These are phyloP conservation scores for Pezicula radicicola DNA, from an alignment of 2,329 filamentous ascomycete species.

Conservation along the genomic window DNA sequence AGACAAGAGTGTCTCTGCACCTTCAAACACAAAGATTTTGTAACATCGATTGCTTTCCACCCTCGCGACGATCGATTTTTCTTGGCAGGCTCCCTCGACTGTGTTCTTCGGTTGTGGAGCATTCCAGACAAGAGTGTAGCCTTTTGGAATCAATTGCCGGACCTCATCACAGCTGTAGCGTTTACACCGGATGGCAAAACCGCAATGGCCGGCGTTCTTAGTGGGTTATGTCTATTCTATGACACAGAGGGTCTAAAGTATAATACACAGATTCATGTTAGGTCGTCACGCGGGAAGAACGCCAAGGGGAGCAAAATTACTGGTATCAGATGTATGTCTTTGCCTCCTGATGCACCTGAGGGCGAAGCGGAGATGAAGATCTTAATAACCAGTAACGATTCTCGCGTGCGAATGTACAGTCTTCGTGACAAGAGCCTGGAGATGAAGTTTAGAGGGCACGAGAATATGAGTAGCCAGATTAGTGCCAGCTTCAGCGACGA, in stretches of 20 bases:
- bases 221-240: slow-evolving; percentile 84
- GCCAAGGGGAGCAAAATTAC: slow-evolving; percentile 97
- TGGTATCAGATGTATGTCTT: slow-evolving; percentile 74
- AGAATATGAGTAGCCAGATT: slow-evolving; percentile 88
- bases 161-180: slow-evolving; percentile 90
- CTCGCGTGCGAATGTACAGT: slow-evolving; percentile 85
- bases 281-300: slow-evolving; percentile 87
- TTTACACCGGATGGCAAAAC: slow-evolving; percentile 92
- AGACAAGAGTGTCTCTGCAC: slow-evolving; percentile 84
- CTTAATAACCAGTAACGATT: slow-evolving; percentile 92
- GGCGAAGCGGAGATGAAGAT: slow-evolving; percentile 68
- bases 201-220: slow-evolving; percentile 83
- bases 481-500: slow-evolving; percentile 87
- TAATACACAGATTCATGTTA: slow-evolving; percentile 85
- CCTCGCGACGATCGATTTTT: slow-evolving; percentile 96
- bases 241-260: slow-evolving; percentile 87
- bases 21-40: slow-evolving; percentile 93
- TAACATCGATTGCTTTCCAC: slow-evolving; percentile 92
- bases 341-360: slow-evolving; percentile 52
- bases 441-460: slow-evolving; percentile 86
- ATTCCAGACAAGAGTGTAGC: slow-evolving; percentile 95
- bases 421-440: slow-evolving; percentile 81
- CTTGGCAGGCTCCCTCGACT: slow-evolving; percentile 87
- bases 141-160: slow-evolving; percentile 71
- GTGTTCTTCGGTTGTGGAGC: slow-evolving; percentile 87